Evolutionary conservation across 2,329 filamentous ascomycete genomes (phyloP).

Genomic region (Rutstroemia sydowiana): DNA sequence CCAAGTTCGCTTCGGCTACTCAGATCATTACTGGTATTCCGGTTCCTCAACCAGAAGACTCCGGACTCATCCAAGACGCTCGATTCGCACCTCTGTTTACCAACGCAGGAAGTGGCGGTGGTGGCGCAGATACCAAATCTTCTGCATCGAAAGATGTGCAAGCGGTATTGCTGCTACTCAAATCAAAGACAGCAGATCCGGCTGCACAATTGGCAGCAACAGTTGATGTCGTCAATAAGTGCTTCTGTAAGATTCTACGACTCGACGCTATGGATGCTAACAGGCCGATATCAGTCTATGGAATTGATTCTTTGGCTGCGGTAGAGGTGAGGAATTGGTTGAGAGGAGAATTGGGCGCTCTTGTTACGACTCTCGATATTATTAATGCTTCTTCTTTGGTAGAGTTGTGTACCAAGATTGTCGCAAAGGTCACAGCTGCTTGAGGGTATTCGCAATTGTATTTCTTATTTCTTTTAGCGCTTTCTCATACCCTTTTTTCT

Average conservation of each 20-base stretch:
- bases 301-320: slow-evolving; percentile 16
- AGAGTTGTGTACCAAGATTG: slow-evolving; percentile 4
- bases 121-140: not conserved
- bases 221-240: not conserved
- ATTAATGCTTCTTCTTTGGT: slow-evolving; percentile 4
- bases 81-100: not conserved
- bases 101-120: not conserved
- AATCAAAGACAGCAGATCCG: not conserved
- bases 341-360: slow-evolving; percentile 12
- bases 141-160: not conserved
- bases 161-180: not conserved
- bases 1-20: not conserved
- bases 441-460: not conserved
- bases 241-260: slow-evolving; percentile 1
- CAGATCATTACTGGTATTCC: not conserved
- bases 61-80: not conserved
- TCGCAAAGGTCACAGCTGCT: not conserved
- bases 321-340: slow-evolving; percentile 18
- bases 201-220: not conserved
- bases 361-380: slow-evolving; percentile 6
- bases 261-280: not conserved
- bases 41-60: not conserved
- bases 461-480: not conserved
- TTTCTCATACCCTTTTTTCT: too few species aligned
- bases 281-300: slow-evolving; percentile 9